Evolutionary conservation across 2,329 filamentous ascomycete genomes (phyloP), one percentile per base, ranked within the genome.

Genomic region (Macroventuria anomochaeta): DNA sequence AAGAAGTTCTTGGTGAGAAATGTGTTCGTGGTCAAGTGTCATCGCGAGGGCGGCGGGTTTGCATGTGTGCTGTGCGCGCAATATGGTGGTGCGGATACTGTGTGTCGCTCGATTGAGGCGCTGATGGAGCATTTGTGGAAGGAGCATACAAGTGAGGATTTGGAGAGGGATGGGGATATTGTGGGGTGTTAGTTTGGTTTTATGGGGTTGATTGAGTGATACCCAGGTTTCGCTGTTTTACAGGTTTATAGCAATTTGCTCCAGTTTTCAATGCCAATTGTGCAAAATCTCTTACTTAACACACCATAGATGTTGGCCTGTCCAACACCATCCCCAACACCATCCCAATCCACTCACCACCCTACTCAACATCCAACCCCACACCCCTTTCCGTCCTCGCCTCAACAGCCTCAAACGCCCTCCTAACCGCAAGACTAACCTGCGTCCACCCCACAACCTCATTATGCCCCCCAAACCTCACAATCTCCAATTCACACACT

Each of bases 341-440:
- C n/a, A n/a, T n/a, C n/a, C n/a, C n/a, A n/a, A n/a, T n/a, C n/a
- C n/a, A n/a, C 12, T 29, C 28, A 29, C 7, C 11, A 31, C 17
- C n/a, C 23, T 49, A 54, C 51, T 54, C 44, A 17, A 40, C 46
- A 33, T 54, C 51, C 34, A 54, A 13, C 3, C 51, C 50, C 32
- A 57, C 50, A 2, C 20, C 25, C 31, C 34, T 39, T 34, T 44
- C 39, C 7, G 41, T 33, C 39, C 51, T 50, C 13, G 39, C 32
- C 69, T 90, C 90, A 0, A 83, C 83, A 53, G 85, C 81, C 53
- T 83, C 83, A 71, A 91, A 91, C 1, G 84, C 84, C 54, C 86
- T 81, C 77, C 87, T 81, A 0, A 90, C 80, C 2, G 87, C 88
- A 32, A 89, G 74, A 7, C 82, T 72, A 13, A 91, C 83, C 3